Conservation (phyloP, 78 protist genomes). For the Cavenderia fasciculata region DNA sequence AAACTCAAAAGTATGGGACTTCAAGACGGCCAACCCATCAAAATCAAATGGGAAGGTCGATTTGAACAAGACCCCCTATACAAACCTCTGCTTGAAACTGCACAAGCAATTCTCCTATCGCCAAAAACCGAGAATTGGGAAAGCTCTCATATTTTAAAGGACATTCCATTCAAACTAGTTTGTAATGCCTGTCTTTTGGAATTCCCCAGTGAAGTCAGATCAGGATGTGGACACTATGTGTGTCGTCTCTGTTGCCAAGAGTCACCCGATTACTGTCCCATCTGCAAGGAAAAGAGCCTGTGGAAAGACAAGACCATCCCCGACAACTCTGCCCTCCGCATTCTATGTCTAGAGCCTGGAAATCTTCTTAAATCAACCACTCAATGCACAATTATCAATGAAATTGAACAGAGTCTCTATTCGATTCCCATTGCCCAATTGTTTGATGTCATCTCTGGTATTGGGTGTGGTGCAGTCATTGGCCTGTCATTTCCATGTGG, state of each 20-base stretch:
- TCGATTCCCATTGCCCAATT: background rate
- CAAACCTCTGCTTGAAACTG: too few relatives aligned
- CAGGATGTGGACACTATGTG: background rate
- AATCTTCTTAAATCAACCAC: background rate
- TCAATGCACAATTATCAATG: background rate
- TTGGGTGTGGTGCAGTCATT: background rate
- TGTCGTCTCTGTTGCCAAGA: background rate
- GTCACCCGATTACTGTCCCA: background rate
- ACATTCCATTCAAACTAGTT: background rate
- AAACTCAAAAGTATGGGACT: background rate
- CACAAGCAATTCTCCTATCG: too few relatives aligned
- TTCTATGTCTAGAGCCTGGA: background rate
- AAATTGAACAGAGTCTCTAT: background rate
- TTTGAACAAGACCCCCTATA: background rate
- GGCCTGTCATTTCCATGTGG: background rate
- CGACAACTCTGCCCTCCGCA: background rate
- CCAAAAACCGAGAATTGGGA: too few relatives aligned
- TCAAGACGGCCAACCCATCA: background rate
- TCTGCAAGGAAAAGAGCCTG: background rate
- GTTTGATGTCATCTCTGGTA: background rate
- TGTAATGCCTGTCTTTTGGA: constrained; percentile 8
- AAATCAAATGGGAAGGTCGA: background rate
- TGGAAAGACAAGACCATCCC: background rate
- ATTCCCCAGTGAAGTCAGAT: background rate
- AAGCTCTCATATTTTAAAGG: background rate